Evolutionary conservation across 148 eudicot species (phyloP), one percentile per base, ranked within the genome.

Genomic region (Rheum nobile): DNA sequence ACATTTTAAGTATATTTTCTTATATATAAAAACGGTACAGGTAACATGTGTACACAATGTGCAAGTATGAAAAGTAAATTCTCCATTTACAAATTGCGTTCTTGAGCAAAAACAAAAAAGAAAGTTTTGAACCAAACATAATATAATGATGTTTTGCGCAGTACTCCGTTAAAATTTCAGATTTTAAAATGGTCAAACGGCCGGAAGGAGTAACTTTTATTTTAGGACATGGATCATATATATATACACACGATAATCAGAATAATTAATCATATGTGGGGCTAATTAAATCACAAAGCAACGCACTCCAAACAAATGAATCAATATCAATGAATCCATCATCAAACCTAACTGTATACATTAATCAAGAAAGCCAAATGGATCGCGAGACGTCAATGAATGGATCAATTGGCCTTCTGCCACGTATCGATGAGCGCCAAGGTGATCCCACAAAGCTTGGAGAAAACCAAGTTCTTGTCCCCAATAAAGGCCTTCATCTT

Each of bases 361-460:
- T 65, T 19, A 32, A 31, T 8, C 22, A 31, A 28, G 16, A 17
- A 65, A 31, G 22, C 70, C 41, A 24, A 71, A 71, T 26, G 9
- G 31, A 42, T 4, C 16, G 4, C 32, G 31, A 42, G 5, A 28
- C 9, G 29, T 17, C 24, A 32, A 14, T 52, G 46, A 46, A 73
- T 42, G 75, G 73, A 67, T 10, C 7, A 73, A 22, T 75, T 52
- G 0, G 10, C 10, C 70, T 65, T 65, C 70, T 65, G 39, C 70
- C 70, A 65, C 39, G 39, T 21, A 65, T 65, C 41, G 10, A 65
- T 3, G 10, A 78, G 46, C 29, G 77, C 75, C 75, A 82, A 77
- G 37, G 77, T 65, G 67, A 17, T 63, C 41, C 73, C 65, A n/a
- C 74, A 75, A 1, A 75, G 42, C 75, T 71, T 67, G 29, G 63